These are phyloP conservation scores for Gnaphalium uliginosum DNA, from an alignment of 129 eudicot species.

Conservation along the genomic window DNA sequence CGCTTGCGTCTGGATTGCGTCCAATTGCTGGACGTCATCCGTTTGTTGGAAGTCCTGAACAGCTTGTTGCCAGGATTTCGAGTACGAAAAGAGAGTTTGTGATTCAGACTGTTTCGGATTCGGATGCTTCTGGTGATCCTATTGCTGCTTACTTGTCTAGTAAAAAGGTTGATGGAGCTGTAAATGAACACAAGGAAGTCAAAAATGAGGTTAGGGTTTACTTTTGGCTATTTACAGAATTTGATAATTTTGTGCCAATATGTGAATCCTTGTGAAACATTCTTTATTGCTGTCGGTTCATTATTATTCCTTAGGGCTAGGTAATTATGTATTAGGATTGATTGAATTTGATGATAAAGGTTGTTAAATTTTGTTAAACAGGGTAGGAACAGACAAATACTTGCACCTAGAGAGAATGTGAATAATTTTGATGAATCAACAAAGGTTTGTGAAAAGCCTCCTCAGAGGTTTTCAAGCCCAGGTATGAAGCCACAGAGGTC, in stretches of 20 bases:
- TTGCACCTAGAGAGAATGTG: conserved; percentile 55
- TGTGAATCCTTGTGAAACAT: neutral
- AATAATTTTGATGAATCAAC: conserved; percentile 32
- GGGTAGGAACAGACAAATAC: conserved; percentile 48
- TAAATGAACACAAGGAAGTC: conserved; percentile 27
- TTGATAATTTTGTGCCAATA: neutral
- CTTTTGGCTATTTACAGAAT: neutral
- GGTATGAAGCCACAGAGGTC: conserved; percentile 55
- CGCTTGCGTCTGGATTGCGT: conserved; percentile 55
- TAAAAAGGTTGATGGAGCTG: conserved; percentile 30
- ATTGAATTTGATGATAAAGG: conserved; percentile 2
- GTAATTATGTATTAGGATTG: conserved; percentile 1
- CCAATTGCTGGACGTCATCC: conserved; percentile 81
- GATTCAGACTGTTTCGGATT: conserved; percentile 60
- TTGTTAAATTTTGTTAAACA: conserved; percentile 26
- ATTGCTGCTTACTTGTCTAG: conserved; percentile 44
- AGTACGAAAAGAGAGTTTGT: conserved; percentile 48
- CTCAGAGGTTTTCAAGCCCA: conserved; percentile 84
- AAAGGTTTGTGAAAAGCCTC: conserved; percentile 35
- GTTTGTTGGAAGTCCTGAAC: conserved; percentile 76
- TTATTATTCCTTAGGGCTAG: neutral
- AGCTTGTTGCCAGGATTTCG: conserved; percentile 56
- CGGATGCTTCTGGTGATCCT: conserved; percentile 55
- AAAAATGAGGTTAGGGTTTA: conserved; percentile 40
- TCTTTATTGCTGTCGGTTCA: neutral